Evolutionary conservation across 2,329 filamentous ascomycete genomes (phyloP), one percentile per base, ranked within the genome.

Genomic region (Ascochyta clinopodiicola): DNA sequence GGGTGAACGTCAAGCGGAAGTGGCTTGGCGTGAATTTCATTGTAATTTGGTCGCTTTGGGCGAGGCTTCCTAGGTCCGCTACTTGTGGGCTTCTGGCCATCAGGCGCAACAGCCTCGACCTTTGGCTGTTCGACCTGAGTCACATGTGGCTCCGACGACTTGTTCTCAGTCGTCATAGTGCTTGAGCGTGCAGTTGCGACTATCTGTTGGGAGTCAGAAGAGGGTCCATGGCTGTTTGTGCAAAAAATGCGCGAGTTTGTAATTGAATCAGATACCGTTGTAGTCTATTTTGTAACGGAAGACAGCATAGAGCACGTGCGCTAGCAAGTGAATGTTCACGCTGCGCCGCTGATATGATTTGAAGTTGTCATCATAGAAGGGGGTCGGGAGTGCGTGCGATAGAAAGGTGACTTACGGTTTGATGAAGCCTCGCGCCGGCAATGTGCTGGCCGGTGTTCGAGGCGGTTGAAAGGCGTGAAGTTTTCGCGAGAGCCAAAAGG

Each of bases 1-100:
- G 94, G 92, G 71, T 94, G 90, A 6, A 90, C 88, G 61, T 87
- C 85, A 58, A 98, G 79, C 24, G 95, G 95, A 6, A 90, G 84
- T 50, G 92, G 91, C 53, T 91, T 86, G 44, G 86, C 84, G 77
- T 99, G 95, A 49, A 97, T 88, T 73, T 92, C 82, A 73, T 70
- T 87, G 73, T 86, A 88, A 66, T 88, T 88, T 47, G 88, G 79
- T 55, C 70, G 62, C 51, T 62, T 70, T 53, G 61, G 67, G 42
- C 71, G 69, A 43, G 69, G 66, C 47, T 66, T 71, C 56, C 56
- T 67, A 48, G 60, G 56, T 39, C 50, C 52, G 48, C 55, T 54
- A 55, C 63, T 60, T 59, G 62, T 39, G 43, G 54, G 44, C 52
- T 60, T 62, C 10, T 62, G 59, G 50, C 54, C 57, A 32, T 39